Evolutionary conservation across 2,329 filamentous ascomycete species (phyloP).

Genomic region (Emericellopsis cladophorae): DNA sequence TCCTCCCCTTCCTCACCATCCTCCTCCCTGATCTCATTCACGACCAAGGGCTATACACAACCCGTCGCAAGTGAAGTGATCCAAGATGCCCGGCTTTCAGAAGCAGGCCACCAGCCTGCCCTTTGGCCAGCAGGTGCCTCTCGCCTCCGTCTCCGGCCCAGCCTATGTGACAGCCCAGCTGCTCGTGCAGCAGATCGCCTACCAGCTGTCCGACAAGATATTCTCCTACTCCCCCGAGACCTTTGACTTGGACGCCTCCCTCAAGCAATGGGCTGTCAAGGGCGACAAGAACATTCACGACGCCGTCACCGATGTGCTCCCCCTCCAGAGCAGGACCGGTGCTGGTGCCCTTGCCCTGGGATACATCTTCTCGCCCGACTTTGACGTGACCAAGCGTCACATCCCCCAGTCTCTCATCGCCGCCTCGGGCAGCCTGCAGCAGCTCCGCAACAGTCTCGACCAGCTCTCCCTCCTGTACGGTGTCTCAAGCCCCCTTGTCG

Average conservation of each 20-base stretch:
- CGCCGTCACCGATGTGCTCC: constrained; percentile 62
- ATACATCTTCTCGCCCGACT: constrained; percentile 96
- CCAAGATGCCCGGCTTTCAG: constrained; percentile 17
- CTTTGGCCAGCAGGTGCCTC: constrained; percentile 40
- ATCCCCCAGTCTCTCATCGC: constrained; percentile 86
- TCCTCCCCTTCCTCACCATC: neutral
- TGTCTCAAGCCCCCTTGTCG: constrained; percentile 84
- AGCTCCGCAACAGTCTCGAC: constrained; percentile 74
- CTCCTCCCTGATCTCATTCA: neutral
- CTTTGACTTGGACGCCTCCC: constrained; percentile 79
- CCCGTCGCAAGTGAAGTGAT: too few relatives aligned
- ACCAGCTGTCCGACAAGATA: constrained; percentile 89
- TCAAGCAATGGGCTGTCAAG: constrained; percentile 61
- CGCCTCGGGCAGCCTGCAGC: constrained; percentile 68
- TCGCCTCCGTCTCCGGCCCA: constrained; percentile 62
- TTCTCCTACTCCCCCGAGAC: constrained; percentile 93
- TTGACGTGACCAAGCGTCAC: constrained; percentile 80
- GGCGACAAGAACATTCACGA: constrained; percentile 71
- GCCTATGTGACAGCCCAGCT: constrained; percentile 90
- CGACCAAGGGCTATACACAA: neutral
- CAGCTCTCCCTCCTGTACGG: constrained; percentile 86
- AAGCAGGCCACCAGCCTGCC: constrained; percentile 39
- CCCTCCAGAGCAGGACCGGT: constrained; percentile 77
- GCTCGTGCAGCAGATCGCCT: constrained; percentile 91
- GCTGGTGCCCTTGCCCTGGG: constrained; percentile 86